phyloP scores from a whole-genome alignment of 2,329 filamentous ascomycete species.

The Colletotrichum kahawae region DNA sequence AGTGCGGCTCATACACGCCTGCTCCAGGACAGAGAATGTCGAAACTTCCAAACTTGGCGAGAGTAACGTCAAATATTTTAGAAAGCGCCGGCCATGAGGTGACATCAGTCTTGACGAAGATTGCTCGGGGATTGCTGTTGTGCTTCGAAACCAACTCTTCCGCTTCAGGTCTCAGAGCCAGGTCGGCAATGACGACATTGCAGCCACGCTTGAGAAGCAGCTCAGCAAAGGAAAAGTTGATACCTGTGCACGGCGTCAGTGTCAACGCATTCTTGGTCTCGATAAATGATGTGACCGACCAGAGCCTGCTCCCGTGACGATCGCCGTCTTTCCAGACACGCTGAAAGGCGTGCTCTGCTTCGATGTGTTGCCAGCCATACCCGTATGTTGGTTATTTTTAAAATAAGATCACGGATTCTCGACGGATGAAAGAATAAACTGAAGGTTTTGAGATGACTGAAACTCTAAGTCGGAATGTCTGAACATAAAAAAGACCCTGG shows the following conservation, averaged over 20 bases:
- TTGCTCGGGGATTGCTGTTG: constrained; percentile 31
- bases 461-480: neutral
- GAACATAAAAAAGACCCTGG: neutral
- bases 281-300: constrained; percentile 8
- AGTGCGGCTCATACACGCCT: constrained; percentile 50
- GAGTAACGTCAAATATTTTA: constrained; percentile 37
- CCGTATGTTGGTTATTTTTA: neutral
- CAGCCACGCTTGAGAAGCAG: constrained; percentile 45
- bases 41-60: constrained; percentile 40
- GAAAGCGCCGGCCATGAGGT: constrained; percentile 43
- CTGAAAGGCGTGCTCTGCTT: constrained; percentile 23
- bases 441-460: neutral
- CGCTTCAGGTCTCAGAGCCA: constrained; percentile 47
- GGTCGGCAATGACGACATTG: constrained; percentile 51
- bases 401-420: neutral
- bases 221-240: constrained; percentile 48
- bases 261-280: neutral
- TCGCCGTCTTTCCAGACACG: constrained; percentile 31
- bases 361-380: neutral
- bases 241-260: constrained; percentile 32
- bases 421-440: neutral
- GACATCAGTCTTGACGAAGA: constrained; percentile 51
- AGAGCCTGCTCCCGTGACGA: constrained; percentile 33
- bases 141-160: constrained; percentile 34
- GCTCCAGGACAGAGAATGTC: constrained; percentile 52